A percentile compares a stretch with the other conserved stretches of the same genome.
Conservation (phyloP, 1,284 basidiomycete species). For the Heliocybe sulcata region DNA sequence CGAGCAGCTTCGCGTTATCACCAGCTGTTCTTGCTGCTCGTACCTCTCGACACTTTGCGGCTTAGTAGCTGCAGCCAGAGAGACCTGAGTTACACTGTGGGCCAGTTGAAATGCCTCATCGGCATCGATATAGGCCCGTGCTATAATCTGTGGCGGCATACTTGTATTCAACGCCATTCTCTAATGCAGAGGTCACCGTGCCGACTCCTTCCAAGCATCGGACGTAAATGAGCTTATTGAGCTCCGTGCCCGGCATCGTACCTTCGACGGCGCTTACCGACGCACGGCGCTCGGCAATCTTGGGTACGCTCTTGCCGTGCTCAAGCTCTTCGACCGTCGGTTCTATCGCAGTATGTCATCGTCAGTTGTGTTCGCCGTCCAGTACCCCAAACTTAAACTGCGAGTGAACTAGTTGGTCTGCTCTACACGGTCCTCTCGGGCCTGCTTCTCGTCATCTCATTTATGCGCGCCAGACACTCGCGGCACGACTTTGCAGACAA, state of each 20-base stretch:
- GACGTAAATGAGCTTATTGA: conserved; percentile 68
- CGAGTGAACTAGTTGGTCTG: conserved; percentile 49
- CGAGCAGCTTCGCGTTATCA: too few relatives aligned
- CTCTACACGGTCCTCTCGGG: conserved; percentile 60
- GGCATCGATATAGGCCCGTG: conserved; percentile 4
- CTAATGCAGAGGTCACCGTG: conserved; percentile 43
- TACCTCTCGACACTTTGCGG: too few relatives aligned
- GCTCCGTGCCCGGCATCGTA: conserved; percentile 70
- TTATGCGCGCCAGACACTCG: conserved; percentile 55
- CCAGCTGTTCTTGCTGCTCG: too few relatives aligned
- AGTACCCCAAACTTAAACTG: conserved; percentile 1
- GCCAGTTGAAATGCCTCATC: background rate
- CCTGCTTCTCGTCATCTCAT: conserved; percentile 54
- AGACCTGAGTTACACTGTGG: too few relatives aligned
- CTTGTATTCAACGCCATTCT: background rate
- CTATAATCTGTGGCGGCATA: background rate
- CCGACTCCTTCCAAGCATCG: conserved; percentile 46
- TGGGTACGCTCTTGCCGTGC: conserved; percentile 66
- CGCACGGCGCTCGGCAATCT: conserved; percentile 71
- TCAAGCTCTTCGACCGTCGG: conserved; percentile 67
- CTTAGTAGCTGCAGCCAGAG: too few relatives aligned
- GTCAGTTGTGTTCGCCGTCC: conserved; percentile 5
- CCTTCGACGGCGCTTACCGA: conserved; percentile 76
- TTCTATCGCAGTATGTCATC: conserved; percentile 58
- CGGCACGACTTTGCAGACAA: conserved; percentile 68